These are phyloP conservation scores for Microthlaspi erraticum DNA, from an alignment of 345 rosid genomes.

Conservation along the genomic window DNA sequence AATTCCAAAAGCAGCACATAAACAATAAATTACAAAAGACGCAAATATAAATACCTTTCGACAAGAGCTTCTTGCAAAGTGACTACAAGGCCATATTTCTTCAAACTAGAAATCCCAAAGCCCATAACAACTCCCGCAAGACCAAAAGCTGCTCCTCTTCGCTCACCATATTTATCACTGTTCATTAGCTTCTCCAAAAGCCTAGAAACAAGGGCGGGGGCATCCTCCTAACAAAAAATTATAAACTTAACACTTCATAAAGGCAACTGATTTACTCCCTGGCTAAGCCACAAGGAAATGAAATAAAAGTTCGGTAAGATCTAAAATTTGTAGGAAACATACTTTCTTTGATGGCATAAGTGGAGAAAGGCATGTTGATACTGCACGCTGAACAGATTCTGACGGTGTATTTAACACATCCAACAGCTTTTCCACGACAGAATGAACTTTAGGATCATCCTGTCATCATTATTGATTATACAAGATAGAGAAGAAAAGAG, in stretches of 20 bases:
- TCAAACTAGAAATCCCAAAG: constrained; percentile 84
- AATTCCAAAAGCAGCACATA: constrained; percentile 4
- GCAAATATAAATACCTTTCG: constrained; percentile 64
- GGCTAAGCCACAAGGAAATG: constrained; percentile 22
- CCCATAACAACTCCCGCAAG: constrained; percentile 95
- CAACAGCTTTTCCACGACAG: constrained; percentile 92
- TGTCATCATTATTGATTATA: constrained; percentile 45
- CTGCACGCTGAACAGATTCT: constrained; percentile 99
- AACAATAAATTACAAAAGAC: constrained; percentile 11
- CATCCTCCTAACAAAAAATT: constrained; percentile 66
- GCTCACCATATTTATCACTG: constrained; percentile 96
- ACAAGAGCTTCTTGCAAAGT: constrained; percentile 68
- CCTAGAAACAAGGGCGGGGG: constrained; percentile 69
- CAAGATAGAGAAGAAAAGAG: constrained; percentile 28
- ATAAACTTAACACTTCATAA: constrained; percentile 6
- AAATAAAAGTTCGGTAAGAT: constrained; percentile 1
- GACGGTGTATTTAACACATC: constrained; percentile 97
- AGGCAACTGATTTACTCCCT: neutral
- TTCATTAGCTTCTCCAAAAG: constrained; percentile 84
- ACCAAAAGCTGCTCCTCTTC: constrained; percentile 99
- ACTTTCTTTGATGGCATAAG: constrained; percentile 83
- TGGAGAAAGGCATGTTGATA: constrained; percentile 87
- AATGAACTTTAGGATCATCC: constrained; percentile 96
- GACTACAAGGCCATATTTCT: constrained; percentile 73
- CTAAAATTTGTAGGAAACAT: constrained; percentile 41